These are phyloP conservation scores for Adiantum capillusveneris DNA, from an alignment of 75 land plant genomes.

Conservation along the genomic window DNA sequence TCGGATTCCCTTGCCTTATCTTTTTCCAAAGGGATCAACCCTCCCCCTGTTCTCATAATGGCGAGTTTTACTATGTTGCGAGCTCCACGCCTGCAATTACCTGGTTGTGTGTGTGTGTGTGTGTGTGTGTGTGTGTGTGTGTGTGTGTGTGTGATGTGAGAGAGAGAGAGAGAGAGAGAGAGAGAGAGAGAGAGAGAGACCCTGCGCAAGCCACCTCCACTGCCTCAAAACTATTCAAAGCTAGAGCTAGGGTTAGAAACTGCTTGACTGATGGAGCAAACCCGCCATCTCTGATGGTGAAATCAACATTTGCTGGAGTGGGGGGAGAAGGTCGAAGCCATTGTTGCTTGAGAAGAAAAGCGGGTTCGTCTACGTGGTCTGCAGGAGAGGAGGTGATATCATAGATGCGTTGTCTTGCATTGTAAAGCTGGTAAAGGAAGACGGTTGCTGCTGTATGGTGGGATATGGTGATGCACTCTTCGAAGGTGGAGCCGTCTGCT, in stretches of 20 bases:
- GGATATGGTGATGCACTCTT: constrained; percentile 16
- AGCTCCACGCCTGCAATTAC: too few species aligned
- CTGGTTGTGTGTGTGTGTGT: too few species aligned
- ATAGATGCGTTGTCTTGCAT: constrained; percentile 11
- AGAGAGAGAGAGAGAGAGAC: too few species aligned
- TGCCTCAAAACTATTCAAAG: too few species aligned
- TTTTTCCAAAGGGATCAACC: too few species aligned
- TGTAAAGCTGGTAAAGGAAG: constrained; percentile 16
- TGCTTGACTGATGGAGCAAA: constrained; percentile 5
- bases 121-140: too few species aligned
- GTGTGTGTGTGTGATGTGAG: too few species aligned
- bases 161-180: too few species aligned
- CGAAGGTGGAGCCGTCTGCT: constrained; percentile 10
- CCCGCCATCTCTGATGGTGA: constrained; percentile 10
- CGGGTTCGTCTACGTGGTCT: constrained; percentile 4
- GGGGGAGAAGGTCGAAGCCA: constrained; percentile 21
- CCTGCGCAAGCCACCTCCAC: too few species aligned
- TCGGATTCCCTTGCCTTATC: too few species aligned
- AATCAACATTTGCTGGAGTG: constrained; percentile 15
- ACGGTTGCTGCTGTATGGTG: constrained; percentile 19
- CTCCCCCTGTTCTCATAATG: too few species aligned
- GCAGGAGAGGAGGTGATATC: neutral
- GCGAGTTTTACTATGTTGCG: too few species aligned
- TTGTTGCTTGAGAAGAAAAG: constrained; percentile 5
- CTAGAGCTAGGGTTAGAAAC: constrained; percentile 6